Evolutionary conservation across 2,329 filamentous ascomycete genomes (phyloP), one percentile per base, ranked within the genome.

Genomic region (Diplodia corticola): DNA sequence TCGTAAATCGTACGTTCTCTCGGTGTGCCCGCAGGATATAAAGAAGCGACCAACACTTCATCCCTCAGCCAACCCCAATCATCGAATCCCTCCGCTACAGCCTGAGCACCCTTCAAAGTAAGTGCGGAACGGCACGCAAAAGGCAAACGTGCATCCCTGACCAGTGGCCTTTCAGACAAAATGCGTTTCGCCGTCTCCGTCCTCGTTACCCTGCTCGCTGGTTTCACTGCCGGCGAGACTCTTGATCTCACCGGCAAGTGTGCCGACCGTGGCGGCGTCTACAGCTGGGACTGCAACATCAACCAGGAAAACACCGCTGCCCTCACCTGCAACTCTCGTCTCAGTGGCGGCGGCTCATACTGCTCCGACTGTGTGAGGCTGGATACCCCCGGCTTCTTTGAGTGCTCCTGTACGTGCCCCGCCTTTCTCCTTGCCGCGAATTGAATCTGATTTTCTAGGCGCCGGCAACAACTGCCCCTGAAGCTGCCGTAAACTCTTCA

Each of bases 291-390:
- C 37, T 59, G 54, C 54, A 59, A 59, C 17, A 59, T 59, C 35
- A 33, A 46, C 54, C 37, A 48, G 20, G 33, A 59, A 15, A 13
- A 59, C 37, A 59, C 54, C 1, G 37, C 54, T 33, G 54, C 35
- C 1, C 15, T 59, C 6, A 48, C 54, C 22, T 59, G 54, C 54
- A 59, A 59, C 37, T 48, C 37, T 15, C 54, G 54, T 13, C 17
- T 59, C 10, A 59, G 24, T 13, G 54, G 54, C 4, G 54, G 35
- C 6, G 37, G 54, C 5, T 59, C 54, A 5, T 59, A 59, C 54
- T 59, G 54, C 54, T 59, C 54, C 15, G 54, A 59, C 35, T 59
- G 54, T 24, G 54, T 59, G 24, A 59, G 54, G 37, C 37, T 59
- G 3, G 37, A 59, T 20, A 59, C 54, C 13, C 54, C 54, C 2